phyloP scores from a whole-genome alignment of 495 filamentous ascomycete species.

The Aspergillus leporis region DNA sequence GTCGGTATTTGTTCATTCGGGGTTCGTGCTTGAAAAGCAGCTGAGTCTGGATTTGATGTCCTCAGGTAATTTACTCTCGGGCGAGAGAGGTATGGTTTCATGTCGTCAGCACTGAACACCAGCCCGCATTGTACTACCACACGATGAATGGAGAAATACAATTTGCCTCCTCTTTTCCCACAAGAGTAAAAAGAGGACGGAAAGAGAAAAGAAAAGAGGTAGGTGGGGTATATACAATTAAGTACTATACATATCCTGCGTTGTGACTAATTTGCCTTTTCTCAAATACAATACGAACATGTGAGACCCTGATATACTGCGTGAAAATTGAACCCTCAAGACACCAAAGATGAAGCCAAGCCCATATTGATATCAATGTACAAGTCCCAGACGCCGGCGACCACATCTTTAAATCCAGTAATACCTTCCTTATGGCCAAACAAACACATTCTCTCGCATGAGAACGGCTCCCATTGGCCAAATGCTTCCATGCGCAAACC shows the following conservation, averaged over 20 bases:
- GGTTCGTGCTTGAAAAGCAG: neutral
- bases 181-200: neutral
- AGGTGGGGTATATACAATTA: constrained; percentile 1
- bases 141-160: no score
- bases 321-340: constrained; percentile 15
- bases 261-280: neutral
- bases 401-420: neutral
- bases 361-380: constrained; percentile 21
- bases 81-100: neutral
- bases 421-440: neutral
- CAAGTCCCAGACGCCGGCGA: constrained; percentile 20
- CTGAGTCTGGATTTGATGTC: neutral
- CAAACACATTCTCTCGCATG: neutral
- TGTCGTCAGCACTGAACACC: neutral
- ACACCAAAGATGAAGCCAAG: constrained; percentile 7
- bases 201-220: neutral
- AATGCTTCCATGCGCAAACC: neutral
- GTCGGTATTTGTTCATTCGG: neutral
- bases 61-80: constrained; percentile 4
- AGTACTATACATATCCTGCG: neutral
- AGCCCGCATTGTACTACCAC: neutral
- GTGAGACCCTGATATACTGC: constrained; percentile 11
- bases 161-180: neutral
- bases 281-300: constrained; percentile 10
- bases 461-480: neutral